Conservation (phyloP, 805 yeast genomes). For the Sungouiella thailandica region DNA sequence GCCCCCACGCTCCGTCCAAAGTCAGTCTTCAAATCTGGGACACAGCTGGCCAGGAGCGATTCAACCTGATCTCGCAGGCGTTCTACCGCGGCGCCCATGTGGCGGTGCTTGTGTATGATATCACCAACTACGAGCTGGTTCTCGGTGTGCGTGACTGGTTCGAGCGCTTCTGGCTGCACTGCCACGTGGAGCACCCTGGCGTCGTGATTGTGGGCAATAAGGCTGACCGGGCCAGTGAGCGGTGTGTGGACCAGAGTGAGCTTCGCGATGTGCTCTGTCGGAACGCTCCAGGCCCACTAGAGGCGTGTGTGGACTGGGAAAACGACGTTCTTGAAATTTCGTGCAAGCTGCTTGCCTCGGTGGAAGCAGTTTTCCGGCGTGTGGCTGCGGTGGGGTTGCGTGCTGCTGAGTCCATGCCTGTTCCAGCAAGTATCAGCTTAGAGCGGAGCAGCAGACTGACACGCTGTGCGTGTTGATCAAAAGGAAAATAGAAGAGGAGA, state of each 20-base stretch:
- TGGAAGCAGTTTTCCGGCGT: slow-evolving; percentile 29
- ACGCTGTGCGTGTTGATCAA: too few species aligned
- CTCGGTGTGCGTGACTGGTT: slow-evolving; percentile 46
- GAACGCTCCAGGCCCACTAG: slow-evolving; percentile 16
- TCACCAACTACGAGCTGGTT: slow-evolving; percentile 47
- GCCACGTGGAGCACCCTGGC: slow-evolving; percentile 44
- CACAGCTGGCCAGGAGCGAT: slow-evolving; percentile 45
- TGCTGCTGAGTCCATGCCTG: too few species aligned
- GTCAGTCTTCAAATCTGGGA: slow-evolving; percentile 54
- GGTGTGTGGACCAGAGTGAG: slow-evolving; percentile 34
- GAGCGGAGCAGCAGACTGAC: too few species aligned
- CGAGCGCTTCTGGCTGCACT: slow-evolving; percentile 42
- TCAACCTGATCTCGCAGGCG: slow-evolving; percentile 47
- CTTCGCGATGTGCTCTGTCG: slow-evolving; percentile 29
- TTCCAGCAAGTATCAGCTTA: too few species aligned
- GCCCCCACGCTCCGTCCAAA: slow-evolving; percentile 8
- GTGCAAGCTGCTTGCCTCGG: slow-evolving; percentile 26
- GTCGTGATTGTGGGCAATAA: slow-evolving; percentile 53
- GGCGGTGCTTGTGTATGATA: slow-evolving; percentile 49
- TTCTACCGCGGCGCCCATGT: slow-evolving; percentile 59
- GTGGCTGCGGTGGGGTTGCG: slow-evolving; percentile 37
- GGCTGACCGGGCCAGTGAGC: slow-evolving; percentile 31
- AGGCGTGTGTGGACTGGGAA: slow-evolving; percentile 27
- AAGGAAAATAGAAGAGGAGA: too few species aligned
- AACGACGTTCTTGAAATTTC: slow-evolving; percentile 29